Evolutionary conservation across 2,329 filamentous ascomycete genomes (phyloP), one percentile per base, ranked within the genome.

Genomic region (Aspergillus neoniger): DNA sequence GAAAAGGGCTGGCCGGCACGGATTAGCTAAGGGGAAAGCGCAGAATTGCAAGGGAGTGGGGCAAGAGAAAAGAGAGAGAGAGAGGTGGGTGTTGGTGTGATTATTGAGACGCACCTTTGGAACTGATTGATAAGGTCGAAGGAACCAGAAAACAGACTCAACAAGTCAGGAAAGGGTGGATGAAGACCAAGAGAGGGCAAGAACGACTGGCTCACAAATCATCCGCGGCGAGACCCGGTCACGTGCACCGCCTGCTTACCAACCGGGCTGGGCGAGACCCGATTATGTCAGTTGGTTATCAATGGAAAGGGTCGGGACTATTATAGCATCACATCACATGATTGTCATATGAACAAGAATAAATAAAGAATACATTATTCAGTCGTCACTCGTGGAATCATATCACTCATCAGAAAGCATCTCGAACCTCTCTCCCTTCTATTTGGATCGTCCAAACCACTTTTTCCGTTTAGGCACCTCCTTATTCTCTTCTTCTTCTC

Each of bases 391-490:
- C 51, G 28, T 54, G 17, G 5, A 55, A 19, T 55, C 52, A 36
- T 47, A 21, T 52, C 52, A 19, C 36, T 9, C 47, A 30, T 50
- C 14, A 25, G 2, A 12, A 8, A 23, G 15, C 50, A 19, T 36
- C 17, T n/a, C 7, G 23, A 51, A 30, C 28, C 28, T 10, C 48
- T 64, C 64, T 59, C 61, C 55, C 65, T 66, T 15, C 32, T 60
- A 68, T 49, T 9, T 67, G 57, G 56, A 43, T 39, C 67, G 61
- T 15, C 66, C 65, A 59, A 76, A 72, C 73, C 73, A 76, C 63
- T 73, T 75, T 66, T 67, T 70, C 30, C 63, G 67, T 48, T 65
- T 64, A 3, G 60, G 49, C 17, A 65, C 43, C 41, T 58, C 49
- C 57, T 66, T 23, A 23, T 7, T 41, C 38, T 60, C 52, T 57